phyloP scores from a whole-genome alignment of 2,329 filamentous ascomycete species.

The Truncatella angustata region DNA sequence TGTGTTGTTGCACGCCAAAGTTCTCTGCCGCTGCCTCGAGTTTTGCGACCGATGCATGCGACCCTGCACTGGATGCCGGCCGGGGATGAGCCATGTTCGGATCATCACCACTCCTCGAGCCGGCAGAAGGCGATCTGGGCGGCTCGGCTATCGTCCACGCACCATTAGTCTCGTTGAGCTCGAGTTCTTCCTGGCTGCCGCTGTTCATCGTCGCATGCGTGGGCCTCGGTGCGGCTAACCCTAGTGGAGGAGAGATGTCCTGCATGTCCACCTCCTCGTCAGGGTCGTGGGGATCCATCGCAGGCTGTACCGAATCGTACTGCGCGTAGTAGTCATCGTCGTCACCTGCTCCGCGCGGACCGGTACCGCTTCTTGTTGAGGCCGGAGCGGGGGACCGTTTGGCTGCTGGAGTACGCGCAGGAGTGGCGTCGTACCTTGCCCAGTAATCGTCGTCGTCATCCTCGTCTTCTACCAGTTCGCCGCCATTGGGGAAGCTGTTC shows the following conservation, averaged over 20 bases:
- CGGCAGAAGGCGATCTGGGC: conserved; percentile 35
- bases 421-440: conserved; percentile 73
- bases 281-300: conserved; percentile 79
- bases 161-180: conserved; percentile 36
- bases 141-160: conserved; percentile 45
- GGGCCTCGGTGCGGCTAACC: conserved; percentile 22
- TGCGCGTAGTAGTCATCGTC: conserved; percentile 75
- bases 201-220: conserved; percentile 20
- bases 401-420: conserved; percentile 58
- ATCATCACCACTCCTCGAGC: conserved; percentile 35
- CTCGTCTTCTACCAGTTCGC: conserved; percentile 36
- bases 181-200: conserved; percentile 22
- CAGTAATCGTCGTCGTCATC: conserved; percentile 78
- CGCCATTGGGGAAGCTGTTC: conserved; percentile 14
- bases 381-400: conserved; percentile 62
- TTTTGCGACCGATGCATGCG: conserved; percentile 60
- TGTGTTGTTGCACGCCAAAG: conserved; percentile 75
- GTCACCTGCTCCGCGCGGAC: conserved; percentile 33
- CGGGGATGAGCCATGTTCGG: conserved; percentile 44
- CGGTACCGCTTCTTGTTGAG: conserved; percentile 29
- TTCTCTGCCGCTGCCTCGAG: conserved; percentile 55
- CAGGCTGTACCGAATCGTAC: conserved; percentile 76
- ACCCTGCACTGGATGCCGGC: conserved; percentile 56
- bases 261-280: conserved; percentile 56
- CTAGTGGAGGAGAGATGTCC: conserved; percentile 35